Conservation (phyloP, 306 rosid species). For the Malus domestica region DNA sequence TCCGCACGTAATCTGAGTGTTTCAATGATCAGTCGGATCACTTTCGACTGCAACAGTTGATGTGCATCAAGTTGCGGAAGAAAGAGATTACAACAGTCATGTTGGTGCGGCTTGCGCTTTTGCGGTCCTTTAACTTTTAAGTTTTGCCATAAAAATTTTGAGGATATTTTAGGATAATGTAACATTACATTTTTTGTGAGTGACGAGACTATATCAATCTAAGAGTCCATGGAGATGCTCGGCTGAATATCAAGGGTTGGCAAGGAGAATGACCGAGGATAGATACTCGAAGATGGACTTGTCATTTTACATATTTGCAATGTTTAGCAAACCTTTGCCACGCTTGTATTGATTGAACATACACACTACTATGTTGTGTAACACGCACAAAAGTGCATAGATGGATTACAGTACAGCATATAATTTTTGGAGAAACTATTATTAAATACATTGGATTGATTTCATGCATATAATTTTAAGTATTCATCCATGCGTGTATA, state of each 20-base stretch:
- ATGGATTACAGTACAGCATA: too few species aligned
- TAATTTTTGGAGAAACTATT: too few species aligned
- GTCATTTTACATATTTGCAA: not conserved
- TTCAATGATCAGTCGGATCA: not conserved
- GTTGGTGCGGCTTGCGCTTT: not conserved
- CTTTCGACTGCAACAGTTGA: not conserved
- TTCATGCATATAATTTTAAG: not conserved
- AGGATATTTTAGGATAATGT: not conserved
- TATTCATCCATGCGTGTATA: constrained; percentile 36
- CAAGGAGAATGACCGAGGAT: not conserved
- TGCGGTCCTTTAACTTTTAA: not conserved
- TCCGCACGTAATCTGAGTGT: not conserved
- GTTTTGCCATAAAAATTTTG: not conserved
- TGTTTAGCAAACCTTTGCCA: too few species aligned
- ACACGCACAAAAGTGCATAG: too few species aligned
- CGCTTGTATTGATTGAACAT: too few species aligned
- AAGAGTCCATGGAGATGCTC: not conserved
- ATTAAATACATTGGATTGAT: not conserved
- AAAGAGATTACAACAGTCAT: too few species aligned
- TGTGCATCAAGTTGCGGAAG: too few species aligned
- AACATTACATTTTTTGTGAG: not conserved
- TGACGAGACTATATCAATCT: not conserved
- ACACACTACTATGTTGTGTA: too few species aligned
- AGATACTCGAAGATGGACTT: not conserved
- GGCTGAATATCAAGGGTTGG: not conserved